Base-by-base conservation (phyloP, 1,284 basidiomycete species). In the Ceratobasidium sp. region DNA sequence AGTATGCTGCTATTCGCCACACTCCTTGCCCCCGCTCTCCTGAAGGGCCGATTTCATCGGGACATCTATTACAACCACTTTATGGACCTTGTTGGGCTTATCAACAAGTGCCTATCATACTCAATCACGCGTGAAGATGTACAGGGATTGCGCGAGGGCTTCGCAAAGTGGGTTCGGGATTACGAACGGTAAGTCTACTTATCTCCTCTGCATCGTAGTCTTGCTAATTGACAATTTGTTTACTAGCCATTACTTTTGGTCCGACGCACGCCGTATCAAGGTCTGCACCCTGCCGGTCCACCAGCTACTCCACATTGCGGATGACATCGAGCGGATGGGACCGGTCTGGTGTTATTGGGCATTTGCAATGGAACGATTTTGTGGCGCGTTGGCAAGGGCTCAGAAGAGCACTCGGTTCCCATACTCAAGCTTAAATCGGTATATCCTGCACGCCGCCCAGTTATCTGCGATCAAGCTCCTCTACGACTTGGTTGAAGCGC, bases 331-430 rank as follows among this genome's bases (percentile, higher is more conserved):
- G n/a, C n/a, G n/a, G n/a, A n/a, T n/a, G n/a, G n/a, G n/a, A n/a
- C n/a, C n/a, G n/a, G n/a, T n/a, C n/a, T n/a, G n/a, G n/a, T n/a
- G n/a, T n/a, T n/a, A n/a, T n/a, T n/a, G n/a, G n/a, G n/a, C n/a
- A n/a, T n/a, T n/a, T n/a, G n/a, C n/a, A n/a, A 85, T 86, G 82
- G 87, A 88, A 77, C 81, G 85, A 0, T 87, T 81, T 63, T 87
- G 86, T 80, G 85, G 85, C 1, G 49, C 66, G 0, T 63, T 80
- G 15, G 53, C 58, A 5, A 70, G 63, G n/a, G 60, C 70, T 44
- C 39, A 51, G 9, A 69, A 67, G 66, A 70, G 51, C 40, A 58
- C 39, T 2, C 56, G 55, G 2, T 77, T 61, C 33, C 76, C 66
- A 1, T 79, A 53, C 67, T 39, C 67, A 1, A 76, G 71, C 39